phyloP scores from a whole-genome alignment of 768 basidiomycete species.

The Chiua virens region DNA sequence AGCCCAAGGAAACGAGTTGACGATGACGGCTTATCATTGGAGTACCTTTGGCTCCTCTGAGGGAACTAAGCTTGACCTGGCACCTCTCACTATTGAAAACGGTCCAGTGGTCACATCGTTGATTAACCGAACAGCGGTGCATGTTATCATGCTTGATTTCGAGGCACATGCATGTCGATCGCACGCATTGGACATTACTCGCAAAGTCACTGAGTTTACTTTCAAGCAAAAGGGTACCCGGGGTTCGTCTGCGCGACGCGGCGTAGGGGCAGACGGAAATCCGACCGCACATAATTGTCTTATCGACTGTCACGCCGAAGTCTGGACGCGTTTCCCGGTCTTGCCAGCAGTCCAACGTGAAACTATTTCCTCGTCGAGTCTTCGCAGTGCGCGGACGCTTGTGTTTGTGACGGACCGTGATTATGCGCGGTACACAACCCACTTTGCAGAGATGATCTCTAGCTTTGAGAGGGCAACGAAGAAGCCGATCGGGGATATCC shows the following conservation, averaged over 20 bases:
- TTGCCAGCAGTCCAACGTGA: conserved; percentile 49
- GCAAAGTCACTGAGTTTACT: conserved; percentile 53
- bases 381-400: conserved; percentile 36
- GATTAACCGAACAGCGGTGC: conserved; percentile 39
- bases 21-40: conserved; percentile 51
- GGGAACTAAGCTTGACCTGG: conserved; percentile 41
- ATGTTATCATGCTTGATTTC: conserved; percentile 43
- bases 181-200: conserved; percentile 50
- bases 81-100: conserved; percentile 20
- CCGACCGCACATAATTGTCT: conserved; percentile 46
- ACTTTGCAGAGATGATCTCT: conserved; percentile 47
- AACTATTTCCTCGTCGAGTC: conserved; percentile 37
- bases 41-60: conserved; percentile 51
- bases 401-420: conserved; percentile 44
- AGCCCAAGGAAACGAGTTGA: conserved; percentile 6
- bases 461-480: conserved; percentile 48
- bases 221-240: conserved; percentile 46
- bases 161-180: conserved; percentile 37
- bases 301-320: conserved; percentile 53
- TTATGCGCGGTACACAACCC: conserved; percentile 35
- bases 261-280: background rate
- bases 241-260: conserved; percentile 9
- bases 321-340: conserved; percentile 64
- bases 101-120: conserved; percentile 45
- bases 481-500: conserved; percentile 50